Conservation (phyloP, 305 asterid species). For the Fraxinus floribunda region DNA sequence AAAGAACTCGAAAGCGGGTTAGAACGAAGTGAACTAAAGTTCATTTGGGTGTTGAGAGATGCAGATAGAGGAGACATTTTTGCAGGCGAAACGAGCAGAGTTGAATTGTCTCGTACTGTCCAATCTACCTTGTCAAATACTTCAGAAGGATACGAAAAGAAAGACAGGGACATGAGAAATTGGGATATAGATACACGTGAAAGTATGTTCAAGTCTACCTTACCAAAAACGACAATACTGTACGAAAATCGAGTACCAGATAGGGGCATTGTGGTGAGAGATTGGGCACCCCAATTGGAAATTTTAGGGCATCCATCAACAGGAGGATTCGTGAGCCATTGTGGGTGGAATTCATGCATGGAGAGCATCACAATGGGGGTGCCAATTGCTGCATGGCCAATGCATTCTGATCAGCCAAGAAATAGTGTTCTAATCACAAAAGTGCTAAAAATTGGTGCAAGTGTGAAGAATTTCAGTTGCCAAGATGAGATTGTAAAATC, state of each 20-base stretch:
- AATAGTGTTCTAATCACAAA: conserved; percentile 26
- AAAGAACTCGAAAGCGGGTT: conserved; percentile 30
- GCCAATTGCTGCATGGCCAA: conserved; percentile 41
- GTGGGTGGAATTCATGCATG: conserved; percentile 38
- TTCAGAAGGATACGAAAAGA: conserved; percentile 32
- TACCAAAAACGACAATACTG: not conserved
- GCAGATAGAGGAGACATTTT: conserved; percentile 30
- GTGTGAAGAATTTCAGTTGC: not conserved
- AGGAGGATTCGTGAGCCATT: conserved; percentile 40
- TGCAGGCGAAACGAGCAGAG: conserved; percentile 6
- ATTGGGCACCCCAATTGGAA: conserved; percentile 42
- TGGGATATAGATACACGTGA: not conserved
- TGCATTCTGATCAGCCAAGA: conserved; percentile 40
- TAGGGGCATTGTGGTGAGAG: conserved; percentile 25
- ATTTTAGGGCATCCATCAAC: conserved; percentile 33
- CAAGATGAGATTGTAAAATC: conserved; percentile 24
- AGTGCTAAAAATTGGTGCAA: conserved; percentile 18
- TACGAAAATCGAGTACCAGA: not conserved
- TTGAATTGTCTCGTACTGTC: not conserved
- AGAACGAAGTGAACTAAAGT: conserved; percentile 32
- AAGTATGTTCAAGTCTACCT: not conserved
- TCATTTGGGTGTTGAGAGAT: conserved; percentile 38
- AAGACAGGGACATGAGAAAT: conserved; percentile 8
- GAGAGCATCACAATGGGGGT: conserved; percentile 38
- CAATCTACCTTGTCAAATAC: not conserved